phyloP scores from a whole-genome alignment of 371 early-diverging fungal genomes.

The Apophysomyces trapeziformis region DNA sequence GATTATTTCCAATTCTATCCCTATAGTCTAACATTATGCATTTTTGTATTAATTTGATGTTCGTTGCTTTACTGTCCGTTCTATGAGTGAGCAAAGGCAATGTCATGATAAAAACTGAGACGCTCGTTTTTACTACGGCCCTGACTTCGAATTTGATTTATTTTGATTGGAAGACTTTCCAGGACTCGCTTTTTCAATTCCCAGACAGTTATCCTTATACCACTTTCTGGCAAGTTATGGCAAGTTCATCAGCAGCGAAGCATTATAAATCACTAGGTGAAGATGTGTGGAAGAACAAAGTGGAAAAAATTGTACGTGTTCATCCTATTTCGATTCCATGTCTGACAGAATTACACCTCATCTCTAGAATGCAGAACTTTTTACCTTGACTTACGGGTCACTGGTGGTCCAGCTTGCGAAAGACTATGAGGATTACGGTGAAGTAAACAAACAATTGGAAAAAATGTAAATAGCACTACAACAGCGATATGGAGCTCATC shows the following conservation, averaged over 20 bases:
- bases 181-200: neutral
- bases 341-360: neutral
- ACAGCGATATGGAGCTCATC: neutral
- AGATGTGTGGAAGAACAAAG: slow-evolving; percentile 93
- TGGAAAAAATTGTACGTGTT: slow-evolving; percentile 88
- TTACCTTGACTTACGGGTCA: slow-evolving; percentile 96
- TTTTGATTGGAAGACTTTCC: too few species aligned
- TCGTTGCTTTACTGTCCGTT: too few species aligned
- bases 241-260: slow-evolving; percentile 51
- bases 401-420: slow-evolving; percentile 94
- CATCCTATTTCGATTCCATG: neutral
- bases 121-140: too few species aligned
- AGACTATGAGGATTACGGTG: slow-evolving; percentile 91
- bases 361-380: slow-evolving; percentile 90
- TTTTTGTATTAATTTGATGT: too few species aligned
- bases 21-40: too few species aligned
- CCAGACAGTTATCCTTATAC: neutral
- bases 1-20: too few species aligned
- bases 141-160: too few species aligned
- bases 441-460: slow-evolving; percentile 96
- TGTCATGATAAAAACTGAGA: too few species aligned
- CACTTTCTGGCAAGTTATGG: slow-evolving; percentile 24
- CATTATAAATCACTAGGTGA: slow-evolving; percentile 86
- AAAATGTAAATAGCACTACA: slow-evolving; percentile 74
- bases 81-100: too few species aligned